Evolutionary conservation across 805 yeast genomes (phyloP).

Genomic region (Saccharomyces jurei): DNA sequence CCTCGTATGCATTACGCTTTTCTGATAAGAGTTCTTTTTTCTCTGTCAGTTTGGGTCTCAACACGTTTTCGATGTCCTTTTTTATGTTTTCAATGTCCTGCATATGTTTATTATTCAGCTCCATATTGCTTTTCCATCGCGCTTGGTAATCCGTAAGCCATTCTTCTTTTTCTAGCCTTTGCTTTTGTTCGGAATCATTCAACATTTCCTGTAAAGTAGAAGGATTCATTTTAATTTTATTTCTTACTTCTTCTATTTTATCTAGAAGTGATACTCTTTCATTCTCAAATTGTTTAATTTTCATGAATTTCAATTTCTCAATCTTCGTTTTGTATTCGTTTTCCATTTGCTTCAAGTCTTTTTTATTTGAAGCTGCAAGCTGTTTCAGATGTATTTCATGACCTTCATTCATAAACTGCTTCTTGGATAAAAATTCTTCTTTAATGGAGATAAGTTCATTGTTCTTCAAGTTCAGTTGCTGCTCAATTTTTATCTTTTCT

Average conservation of each 20-base stretch:
- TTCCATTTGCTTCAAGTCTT: slow-evolving; percentile 30
- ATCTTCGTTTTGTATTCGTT: slow-evolving; percentile 32
- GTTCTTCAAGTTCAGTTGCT: slow-evolving; percentile 26
- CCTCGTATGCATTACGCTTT: slow-evolving; percentile 12
- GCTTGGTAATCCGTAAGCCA: slow-evolving; percentile 23
- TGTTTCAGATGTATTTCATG: slow-evolving; percentile 31
- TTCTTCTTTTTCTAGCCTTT: slow-evolving; percentile 14
- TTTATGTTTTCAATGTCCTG: slow-evolving; percentile 21
- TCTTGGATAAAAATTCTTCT: slow-evolving; percentile 22
- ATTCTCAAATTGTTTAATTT: slow-evolving; percentile 27
- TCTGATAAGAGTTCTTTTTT: slow-evolving; percentile 6
- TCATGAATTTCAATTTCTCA: slow-evolving; percentile 32
- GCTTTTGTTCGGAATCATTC: slow-evolving; percentile 13
- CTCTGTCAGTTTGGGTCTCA: slow-evolving; percentile 10
- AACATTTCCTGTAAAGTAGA: slow-evolving; percentile 10
- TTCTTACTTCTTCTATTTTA: slow-evolving; percentile 28
- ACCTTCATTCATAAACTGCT: slow-evolving; percentile 19
- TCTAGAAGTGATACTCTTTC: slow-evolving; percentile 23
- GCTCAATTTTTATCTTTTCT: slow-evolving; percentile 19
- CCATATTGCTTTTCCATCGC: slow-evolving; percentile 25
- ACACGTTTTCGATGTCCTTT: slow-evolving; percentile 6
- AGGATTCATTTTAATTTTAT: slow-evolving; percentile 19
- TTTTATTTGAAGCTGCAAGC: slow-evolving; percentile 31
- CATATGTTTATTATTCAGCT: slow-evolving; percentile 20
- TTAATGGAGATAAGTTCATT: slow-evolving; percentile 28